Evolutionary conservation across 2,329 filamentous ascomycete species (phyloP), one percentile per base, ranked within the genome.

Genomic region (Thelonectria blattea): DNA sequence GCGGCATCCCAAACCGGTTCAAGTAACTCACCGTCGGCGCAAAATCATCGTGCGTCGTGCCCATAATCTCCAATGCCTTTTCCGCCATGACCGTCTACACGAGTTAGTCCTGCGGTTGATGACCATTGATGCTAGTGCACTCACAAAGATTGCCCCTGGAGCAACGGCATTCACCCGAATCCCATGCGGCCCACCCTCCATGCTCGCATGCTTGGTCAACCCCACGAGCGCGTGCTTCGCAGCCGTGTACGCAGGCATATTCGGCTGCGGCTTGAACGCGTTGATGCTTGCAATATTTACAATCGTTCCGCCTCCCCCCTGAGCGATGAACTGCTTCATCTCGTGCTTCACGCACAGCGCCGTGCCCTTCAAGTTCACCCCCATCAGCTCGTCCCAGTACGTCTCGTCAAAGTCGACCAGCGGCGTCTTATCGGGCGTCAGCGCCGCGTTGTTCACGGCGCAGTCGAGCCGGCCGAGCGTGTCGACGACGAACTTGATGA

Each of bases 241-340:
- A 1, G 74, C 70, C 5, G 73, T 73, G 48, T 70, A 70, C 1
- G 66, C 63, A 3, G 63, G 74, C n/a, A 75, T 76, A 37, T 73
- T 56, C 0, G 76, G 63, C 30, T 67, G 64, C 5, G 65, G 60
- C 55, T 64, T 64, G 39, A 60, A 62, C 7, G 68, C 68, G 49
- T 65, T 67, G 43, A 79, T 74, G 62, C 76, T 79, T 22, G 76
- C 67, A 30, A 77, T 73, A 68, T 78, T 81, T 58, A 82, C 80
- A 49, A 82, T 80, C 64, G 79, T 78, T 0, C 78, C 79, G 1
- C 73, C 72, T 2, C 42, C 55, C 1, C 62, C 64, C 41, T 65
- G 64, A 10, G 71, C 66, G 1, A 73, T 70, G 47, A 68, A 59
- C 27, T 66, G 63, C 42, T 65, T 63, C 62, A 69, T 63, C 59